A percentile compares a stretch with the other conserved stretches of the same genome.
phyloP scores from a whole-genome alignment of 179 eudicot genomes.

The Heliamphora pulchella region DNA sequence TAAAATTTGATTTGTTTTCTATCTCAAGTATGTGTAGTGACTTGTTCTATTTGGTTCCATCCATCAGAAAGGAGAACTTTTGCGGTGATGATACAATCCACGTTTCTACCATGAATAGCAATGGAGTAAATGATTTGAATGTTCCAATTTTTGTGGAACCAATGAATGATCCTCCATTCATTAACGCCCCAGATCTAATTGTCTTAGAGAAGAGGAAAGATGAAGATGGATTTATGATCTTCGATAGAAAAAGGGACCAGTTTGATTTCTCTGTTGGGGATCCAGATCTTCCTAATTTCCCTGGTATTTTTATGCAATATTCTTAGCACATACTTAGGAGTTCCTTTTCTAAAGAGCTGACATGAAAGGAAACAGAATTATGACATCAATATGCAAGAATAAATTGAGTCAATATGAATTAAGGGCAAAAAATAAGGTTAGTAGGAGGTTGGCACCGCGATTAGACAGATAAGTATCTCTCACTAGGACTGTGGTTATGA shows the following conservation, averaged over 20 bases:
- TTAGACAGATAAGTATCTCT: not conserved
- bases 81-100: constrained; percentile 57
- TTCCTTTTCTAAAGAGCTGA: not conserved
- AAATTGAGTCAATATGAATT: not conserved
- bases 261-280: constrained; percentile 58
- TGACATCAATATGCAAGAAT: not conserved
- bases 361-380: not conserved
- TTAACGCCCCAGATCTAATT: constrained; percentile 51
- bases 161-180: constrained; percentile 78
- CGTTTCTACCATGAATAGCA: constrained; percentile 50
- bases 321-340: not conserved
- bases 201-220: constrained; percentile 40
- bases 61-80: constrained; percentile 66
- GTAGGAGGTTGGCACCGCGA: not conserved
- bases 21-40: not conserved
- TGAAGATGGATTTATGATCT: constrained; percentile 44
- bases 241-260: constrained; percentile 35
- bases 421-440: not conserved
- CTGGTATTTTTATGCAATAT: constrained; percentile 39
- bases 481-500: not conserved
- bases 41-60: constrained; percentile 13
- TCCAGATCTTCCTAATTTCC: constrained; percentile 64
- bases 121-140: constrained; percentile 53
- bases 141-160: constrained; percentile 67
- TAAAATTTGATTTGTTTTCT: not conserved